Evolutionary conservation across 192 early-diverging fungal genomes (phyloP).

Genomic region (Coemansia sp.): DNA sequence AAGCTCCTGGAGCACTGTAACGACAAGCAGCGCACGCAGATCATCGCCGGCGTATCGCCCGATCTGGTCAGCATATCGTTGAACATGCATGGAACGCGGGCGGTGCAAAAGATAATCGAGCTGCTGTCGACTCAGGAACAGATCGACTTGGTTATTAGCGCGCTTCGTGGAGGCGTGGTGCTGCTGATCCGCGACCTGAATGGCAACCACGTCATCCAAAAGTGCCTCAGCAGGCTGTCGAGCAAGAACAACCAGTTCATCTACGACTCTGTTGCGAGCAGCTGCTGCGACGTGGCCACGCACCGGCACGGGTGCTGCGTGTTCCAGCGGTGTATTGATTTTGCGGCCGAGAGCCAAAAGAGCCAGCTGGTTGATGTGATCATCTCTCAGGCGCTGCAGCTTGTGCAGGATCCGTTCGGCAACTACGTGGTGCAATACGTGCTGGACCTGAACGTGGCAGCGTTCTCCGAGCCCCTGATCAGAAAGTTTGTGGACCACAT

Average conservation of each 20-base stretch:
- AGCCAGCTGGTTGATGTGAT: slow-evolving; percentile 76
- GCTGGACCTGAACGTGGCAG: slow-evolving; percentile 70
- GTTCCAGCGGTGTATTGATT: slow-evolving; percentile 87
- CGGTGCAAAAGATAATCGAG: slow-evolving; percentile 92
- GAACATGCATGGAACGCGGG: slow-evolving; percentile 92
- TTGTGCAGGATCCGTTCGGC: slow-evolving; percentile 89
- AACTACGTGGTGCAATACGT: slow-evolving; percentile 96
- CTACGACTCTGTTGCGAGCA: slow-evolving; percentile 74
- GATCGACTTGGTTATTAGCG: slow-evolving; percentile 67
- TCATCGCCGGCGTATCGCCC: slow-evolving; percentile 71
- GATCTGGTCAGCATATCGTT: slow-evolving; percentile 79
- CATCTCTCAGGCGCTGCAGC: slow-evolving; percentile 67
- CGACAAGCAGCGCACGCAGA: slow-evolving; percentile 72
- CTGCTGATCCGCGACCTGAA: slow-evolving; percentile 89
- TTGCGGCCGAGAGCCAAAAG: slow-evolving; percentile 72
- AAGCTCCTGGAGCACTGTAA: slow-evolving; percentile 82
- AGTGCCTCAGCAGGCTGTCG: slow-evolving; percentile 76
- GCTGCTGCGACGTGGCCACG: slow-evolving; percentile 84
- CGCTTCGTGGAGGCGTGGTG: slow-evolving; percentile 71
- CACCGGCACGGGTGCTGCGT: slow-evolving; percentile 92
- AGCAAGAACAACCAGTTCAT: slow-evolving; percentile 86
- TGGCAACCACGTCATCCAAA: slow-evolving; percentile 92
- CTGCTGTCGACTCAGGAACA: slow-evolving; percentile 62
- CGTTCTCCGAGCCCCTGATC: slow-evolving; percentile 72
- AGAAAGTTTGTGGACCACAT: slow-evolving; percentile 75